Evolutionary conservation across 306 rosid genomes (phyloP).

Genomic region (Vicia faba): DNA sequence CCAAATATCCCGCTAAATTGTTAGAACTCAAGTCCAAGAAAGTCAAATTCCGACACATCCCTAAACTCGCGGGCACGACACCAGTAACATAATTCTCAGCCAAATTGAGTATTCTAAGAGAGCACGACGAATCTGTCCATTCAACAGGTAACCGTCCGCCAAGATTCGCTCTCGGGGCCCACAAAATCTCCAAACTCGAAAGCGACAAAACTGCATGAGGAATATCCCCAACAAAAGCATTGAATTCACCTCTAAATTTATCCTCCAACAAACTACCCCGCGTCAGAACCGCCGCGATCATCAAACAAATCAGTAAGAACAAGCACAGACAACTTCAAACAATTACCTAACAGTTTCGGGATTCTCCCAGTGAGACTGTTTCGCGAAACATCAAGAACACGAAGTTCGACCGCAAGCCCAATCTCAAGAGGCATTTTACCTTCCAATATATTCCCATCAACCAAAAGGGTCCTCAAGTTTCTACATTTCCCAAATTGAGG

Average conservation of each 20-base stretch:
- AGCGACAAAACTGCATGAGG: conserved; percentile 55
- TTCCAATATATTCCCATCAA: conserved; percentile 62
- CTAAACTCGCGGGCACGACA: conserved; percentile 47
- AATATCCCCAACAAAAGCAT: conserved; percentile 63
- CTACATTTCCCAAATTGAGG: conserved; percentile 54
- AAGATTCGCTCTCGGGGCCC: conserved; percentile 77
- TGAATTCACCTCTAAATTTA: conserved; percentile 61
- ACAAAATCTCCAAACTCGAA: conserved; percentile 54
- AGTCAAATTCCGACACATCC: conserved; percentile 54
- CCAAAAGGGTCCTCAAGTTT: conserved; percentile 58
- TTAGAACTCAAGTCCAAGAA: conserved; percentile 73
- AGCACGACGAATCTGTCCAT: conserved; percentile 53
- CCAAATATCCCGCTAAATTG: conserved; percentile 51
- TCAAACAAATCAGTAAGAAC: conserved; percentile 53
- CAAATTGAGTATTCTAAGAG: conserved; percentile 59
- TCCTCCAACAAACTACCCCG: conserved; percentile 37
- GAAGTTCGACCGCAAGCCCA: conserved; percentile 51
- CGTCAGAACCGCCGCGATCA: background rate
- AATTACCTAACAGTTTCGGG: conserved; percentile 53
- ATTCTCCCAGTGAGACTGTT: conserved; percentile 59
- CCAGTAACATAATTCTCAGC: conserved; percentile 63
- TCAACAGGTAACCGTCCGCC: conserved; percentile 56
- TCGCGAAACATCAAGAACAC: conserved; percentile 67
- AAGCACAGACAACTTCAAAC: conserved; percentile 54
- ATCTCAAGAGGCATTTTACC: conserved; percentile 60